phyloP scores from a whole-genome alignment of 495 filamentous ascomycete genomes.

The Pseudoneurospora amorphoporcata region DNA sequence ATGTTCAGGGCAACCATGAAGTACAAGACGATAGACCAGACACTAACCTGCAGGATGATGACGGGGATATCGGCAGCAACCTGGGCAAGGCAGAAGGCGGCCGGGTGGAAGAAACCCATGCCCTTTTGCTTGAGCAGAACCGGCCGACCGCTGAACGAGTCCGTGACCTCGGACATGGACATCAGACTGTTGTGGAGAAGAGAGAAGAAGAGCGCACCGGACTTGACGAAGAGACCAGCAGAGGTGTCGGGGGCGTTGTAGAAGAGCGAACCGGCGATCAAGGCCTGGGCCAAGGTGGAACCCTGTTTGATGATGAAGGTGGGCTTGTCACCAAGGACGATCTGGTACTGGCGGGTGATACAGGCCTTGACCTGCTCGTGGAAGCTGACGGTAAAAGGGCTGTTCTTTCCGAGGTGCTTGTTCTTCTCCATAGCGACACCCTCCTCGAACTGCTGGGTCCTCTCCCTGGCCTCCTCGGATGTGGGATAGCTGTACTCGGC shows the following conservation, averaged over 20 bases:
- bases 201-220: slow-evolving; percentile 56
- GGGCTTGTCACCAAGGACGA: slow-evolving; percentile 49
- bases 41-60: slow-evolving; percentile 54
- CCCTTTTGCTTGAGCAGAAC: slow-evolving; percentile 76
- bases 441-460: slow-evolving; percentile 39
- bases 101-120: slow-evolving; percentile 71
- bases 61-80: slow-evolving; percentile 70
- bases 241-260: slow-evolving; percentile 55
- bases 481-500: slow-evolving; percentile 43
- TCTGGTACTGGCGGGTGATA: slow-evolving; percentile 44
- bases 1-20: slow-evolving; percentile 59
- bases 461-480: slow-evolving; percentile 30
- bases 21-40: slow-evolving; percentile 70
- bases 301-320: slow-evolving; percentile 48
- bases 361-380: slow-evolving; percentile 45
- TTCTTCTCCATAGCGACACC: slow-evolving; percentile 37
- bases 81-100: slow-evolving; percentile 67
- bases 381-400: slow-evolving; percentile 46
- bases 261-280: slow-evolving; percentile 69
- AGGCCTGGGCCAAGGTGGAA: slow-evolving; percentile 48
- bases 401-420: slow-evolving; percentile 27
- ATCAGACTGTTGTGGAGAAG: slow-evolving; percentile 72
- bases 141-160: slow-evolving; percentile 58
- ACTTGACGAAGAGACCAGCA: slow-evolving; percentile 42
- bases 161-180: slow-evolving; percentile 66